Percentiles rank a stretch among this genome's conserved stretches.
Conservation (phyloP, 441 rosid genomes). For the Corymbia citriodora region DNA sequence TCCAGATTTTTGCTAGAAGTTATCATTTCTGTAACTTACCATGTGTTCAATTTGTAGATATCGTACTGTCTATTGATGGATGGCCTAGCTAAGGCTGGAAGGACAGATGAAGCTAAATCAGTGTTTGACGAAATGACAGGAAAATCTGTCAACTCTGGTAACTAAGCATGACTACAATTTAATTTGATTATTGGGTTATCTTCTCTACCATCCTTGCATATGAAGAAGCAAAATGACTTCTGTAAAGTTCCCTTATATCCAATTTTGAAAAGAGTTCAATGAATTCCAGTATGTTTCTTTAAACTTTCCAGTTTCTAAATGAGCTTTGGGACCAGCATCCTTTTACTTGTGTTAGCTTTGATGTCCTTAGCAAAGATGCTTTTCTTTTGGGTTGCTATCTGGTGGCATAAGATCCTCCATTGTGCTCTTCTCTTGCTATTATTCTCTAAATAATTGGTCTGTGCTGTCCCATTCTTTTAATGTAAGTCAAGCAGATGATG, state of each 20-base stretch:
- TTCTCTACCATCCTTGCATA: neutral
- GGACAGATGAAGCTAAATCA: constrained; percentile 59
- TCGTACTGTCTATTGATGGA: constrained; percentile 92
- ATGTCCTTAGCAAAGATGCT: neutral
- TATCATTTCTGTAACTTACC: constrained; percentile 2
- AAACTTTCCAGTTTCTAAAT: neutral
- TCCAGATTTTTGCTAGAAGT: neutral
- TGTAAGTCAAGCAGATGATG: neutral
- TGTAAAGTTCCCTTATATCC: neutral
- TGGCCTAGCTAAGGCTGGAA: constrained; percentile 75
- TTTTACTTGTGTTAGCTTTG: neutral
- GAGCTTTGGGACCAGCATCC: neutral
- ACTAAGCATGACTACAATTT: neutral
- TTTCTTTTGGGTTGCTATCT: neutral
- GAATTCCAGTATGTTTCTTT: neutral
- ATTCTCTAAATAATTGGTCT: neutral
- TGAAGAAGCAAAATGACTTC: neutral
- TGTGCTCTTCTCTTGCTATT: neutral
- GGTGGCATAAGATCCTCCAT: neutral
- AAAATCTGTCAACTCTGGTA: constrained; percentile 71
- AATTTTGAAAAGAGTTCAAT: neutral
- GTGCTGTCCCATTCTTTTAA: neutral
- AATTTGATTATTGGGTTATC: neutral
- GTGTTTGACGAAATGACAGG: constrained; percentile 52
- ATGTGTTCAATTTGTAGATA: constrained; percentile 41